These are phyloP conservation scores for Pelagomonas calceolata DNA, from an alignment of 108 stramenopile species.

Conservation along the genomic window DNA sequence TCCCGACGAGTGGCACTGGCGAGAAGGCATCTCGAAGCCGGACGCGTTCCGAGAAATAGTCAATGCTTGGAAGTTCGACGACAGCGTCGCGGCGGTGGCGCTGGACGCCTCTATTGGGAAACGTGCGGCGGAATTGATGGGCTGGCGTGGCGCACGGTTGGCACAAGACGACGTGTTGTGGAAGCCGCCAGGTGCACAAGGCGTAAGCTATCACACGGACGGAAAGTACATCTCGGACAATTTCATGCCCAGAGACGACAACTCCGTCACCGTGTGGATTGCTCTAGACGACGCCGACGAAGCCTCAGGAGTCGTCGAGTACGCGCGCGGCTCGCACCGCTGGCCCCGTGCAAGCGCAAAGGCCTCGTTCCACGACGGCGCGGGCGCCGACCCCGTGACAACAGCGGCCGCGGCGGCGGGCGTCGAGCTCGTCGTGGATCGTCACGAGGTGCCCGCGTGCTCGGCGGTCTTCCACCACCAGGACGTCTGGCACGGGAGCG, in stretches of 20 bases:
- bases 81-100: slow-evolving; percentile 36
- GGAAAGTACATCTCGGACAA: slow-evolving; percentile 44
- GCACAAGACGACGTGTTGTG: slow-evolving; percentile 57
- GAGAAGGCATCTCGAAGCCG: slow-evolving; percentile 27
- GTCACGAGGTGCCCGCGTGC: slow-evolving; percentile 10
- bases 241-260: slow-evolving; percentile 31
- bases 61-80: slow-evolving; percentile 50
- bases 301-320: slow-evolving; percentile 43
- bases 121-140: slow-evolving; percentile 31
- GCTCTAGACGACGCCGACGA: slow-evolving; percentile 49
- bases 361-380: not conserved
- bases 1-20: slow-evolving; percentile 64
- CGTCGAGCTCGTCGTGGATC: not conserved
- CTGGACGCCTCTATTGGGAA: slow-evolving; percentile 25
- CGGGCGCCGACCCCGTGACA: not conserved
- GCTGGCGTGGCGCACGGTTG: slow-evolving; percentile 43
- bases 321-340: slow-evolving; percentile 40
- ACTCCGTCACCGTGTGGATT: slow-evolving; percentile 51
- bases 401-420: not conserved
- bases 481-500: slow-evolving; percentile 31
- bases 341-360: slow-evolving; percentile 14
- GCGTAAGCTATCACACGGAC: slow-evolving; percentile 55
- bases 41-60: slow-evolving; percentile 45
- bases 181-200: slow-evolving; percentile 39
- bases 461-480: slow-evolving; percentile 26